Base-by-base conservation (phyloP, 305 asterid genomes). In the Monarda citriodora region DNA sequence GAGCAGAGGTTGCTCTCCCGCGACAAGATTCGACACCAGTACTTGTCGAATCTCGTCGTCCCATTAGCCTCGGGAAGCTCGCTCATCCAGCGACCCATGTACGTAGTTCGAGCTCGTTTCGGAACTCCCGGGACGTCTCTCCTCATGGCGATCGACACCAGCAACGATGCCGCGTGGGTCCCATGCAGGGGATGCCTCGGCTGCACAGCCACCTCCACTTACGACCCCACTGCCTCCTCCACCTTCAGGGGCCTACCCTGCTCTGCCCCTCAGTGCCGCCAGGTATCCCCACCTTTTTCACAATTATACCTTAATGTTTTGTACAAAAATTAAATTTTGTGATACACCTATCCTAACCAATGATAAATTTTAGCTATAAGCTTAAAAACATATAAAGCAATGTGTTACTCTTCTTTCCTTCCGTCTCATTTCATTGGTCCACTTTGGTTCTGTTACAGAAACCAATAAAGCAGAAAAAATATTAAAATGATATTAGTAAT, bases 131-230 rank as follows among this genome's bases (percentile, higher is more conserved):
- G 82, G 0, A 96, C 85, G 64, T 68, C 87, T 0, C 32, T 91
- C 53, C 68, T 88, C 21, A 51, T 91, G 74, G 88, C 96, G 25
- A n/a, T 91, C 20, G 98, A 91, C 65, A 86, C 87, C 17, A 77
- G 95, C 74, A 88, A 78, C 63, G 97, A 86, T 45, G 86, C 77
- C 36, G 89, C 86, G 34, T 88, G 97, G 93, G 60, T 92, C 12
- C 96, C 96, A 0, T 86, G 96, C 64, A 42, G 77, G 32, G 95
- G 91, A 20, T 89, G 97, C 66, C 60, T 59, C 22, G 98, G 98
- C 21, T 91, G 97, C 73, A 57, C 95, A 58, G 51, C 87, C 18
- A 48, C 80, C 29, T 41, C 82, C 37, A 45, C 63, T 1, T 81
- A 71, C 64, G 69, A 74, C 12, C 60, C 79, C 9, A 58, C 62